Percentiles rank a stretch among this genome's conserved stretches.
phyloP scores from a whole-genome alignment of 805 yeast species.

The Isabelozyma rhagii region DNA sequence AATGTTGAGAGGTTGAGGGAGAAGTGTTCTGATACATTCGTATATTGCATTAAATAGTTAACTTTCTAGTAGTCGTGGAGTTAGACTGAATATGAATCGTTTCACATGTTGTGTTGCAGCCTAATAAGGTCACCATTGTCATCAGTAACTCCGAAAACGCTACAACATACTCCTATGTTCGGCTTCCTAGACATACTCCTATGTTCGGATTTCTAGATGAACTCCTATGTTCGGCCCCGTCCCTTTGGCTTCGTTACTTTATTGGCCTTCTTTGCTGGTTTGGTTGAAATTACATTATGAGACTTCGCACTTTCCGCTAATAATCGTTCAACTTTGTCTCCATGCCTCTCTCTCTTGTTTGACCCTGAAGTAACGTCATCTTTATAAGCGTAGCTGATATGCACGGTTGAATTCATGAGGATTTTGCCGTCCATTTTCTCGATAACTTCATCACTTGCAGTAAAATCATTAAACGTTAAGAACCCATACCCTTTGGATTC shows the following conservation, averaged over 20 bases:
- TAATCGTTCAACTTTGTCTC: constrained; percentile 73
- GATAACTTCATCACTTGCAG: constrained; percentile 69
- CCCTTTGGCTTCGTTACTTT: not conserved
- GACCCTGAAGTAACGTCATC: constrained; percentile 38
- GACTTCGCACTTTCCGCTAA: constrained; percentile 62
- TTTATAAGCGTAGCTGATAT: constrained; percentile 70
- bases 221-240: not conserved
- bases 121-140: too few species aligned
- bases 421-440: constrained; percentile 63
- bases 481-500: constrained; percentile 64
- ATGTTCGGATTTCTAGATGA: too few species aligned
- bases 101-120: too few species aligned
- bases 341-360: constrained; percentile 59
- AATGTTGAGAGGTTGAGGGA: too few species aligned
- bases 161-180: too few species aligned
- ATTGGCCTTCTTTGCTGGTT: constrained; percentile 7
- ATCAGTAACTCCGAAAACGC: too few species aligned
- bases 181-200: too few species aligned
- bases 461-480: constrained; percentile 61
- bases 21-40: too few species aligned
- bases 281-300: constrained; percentile 14
- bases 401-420: constrained; percentile 62
- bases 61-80: too few species aligned
- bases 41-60: too few species aligned
- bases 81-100: too few species aligned